phyloP scores from a whole-genome alignment of 306 rosid genomes.

The Cicer chorassanicum region DNA sequence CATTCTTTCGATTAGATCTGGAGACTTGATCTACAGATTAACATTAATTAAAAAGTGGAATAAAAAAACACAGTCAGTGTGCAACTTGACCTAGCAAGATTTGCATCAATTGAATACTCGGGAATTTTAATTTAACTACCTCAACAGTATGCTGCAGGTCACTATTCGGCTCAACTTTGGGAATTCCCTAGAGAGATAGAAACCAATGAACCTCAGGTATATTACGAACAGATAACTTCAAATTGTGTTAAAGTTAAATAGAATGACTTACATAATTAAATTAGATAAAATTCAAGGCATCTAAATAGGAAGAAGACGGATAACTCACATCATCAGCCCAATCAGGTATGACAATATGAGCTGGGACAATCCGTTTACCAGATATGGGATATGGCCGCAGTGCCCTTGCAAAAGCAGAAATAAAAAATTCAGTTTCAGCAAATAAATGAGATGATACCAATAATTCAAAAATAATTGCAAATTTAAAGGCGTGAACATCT shows the following conservation, averaged over 20 bases:
- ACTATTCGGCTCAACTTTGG: slow-evolving; percentile 83
- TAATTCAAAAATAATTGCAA: neutral
- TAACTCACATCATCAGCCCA: slow-evolving; percentile 91
- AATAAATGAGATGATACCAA: slow-evolving; percentile 3
- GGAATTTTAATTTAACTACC: slow-evolving; percentile 53
- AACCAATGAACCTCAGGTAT: slow-evolving; percentile 25
- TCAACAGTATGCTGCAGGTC: slow-evolving; percentile 78
- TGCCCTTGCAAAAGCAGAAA: slow-evolving; percentile 55
- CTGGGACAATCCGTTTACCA: slow-evolving; percentile 61
- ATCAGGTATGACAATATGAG: slow-evolving; percentile 75
- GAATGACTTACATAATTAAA: slow-evolving; percentile 27
- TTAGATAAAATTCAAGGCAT: slow-evolving; percentile 10
- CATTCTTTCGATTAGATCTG: slow-evolving; percentile 77
- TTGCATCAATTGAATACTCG: neutral
- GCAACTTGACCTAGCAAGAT: neutral
- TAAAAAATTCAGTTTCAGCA: slow-evolving; percentile 29
- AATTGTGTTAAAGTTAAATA: neutral
- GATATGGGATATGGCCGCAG: slow-evolving; percentile 91
- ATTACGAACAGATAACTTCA: slow-evolving; percentile 32
- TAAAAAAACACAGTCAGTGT: neutral
- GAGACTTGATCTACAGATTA: slow-evolving; percentile 74
- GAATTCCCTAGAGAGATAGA: slow-evolving; percentile 72
- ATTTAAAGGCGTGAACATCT: slow-evolving; percentile 3
- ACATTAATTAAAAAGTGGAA: slow-evolving; percentile 25
- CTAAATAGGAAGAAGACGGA: slow-evolving; percentile 29